Percentiles rank a stretch among this genome's conserved stretches.
These are phyloP conservation scores for Exophiala sideris DNA, from an alignment of 2,329 filamentous ascomycete genomes.

Conservation along the genomic window DNA sequence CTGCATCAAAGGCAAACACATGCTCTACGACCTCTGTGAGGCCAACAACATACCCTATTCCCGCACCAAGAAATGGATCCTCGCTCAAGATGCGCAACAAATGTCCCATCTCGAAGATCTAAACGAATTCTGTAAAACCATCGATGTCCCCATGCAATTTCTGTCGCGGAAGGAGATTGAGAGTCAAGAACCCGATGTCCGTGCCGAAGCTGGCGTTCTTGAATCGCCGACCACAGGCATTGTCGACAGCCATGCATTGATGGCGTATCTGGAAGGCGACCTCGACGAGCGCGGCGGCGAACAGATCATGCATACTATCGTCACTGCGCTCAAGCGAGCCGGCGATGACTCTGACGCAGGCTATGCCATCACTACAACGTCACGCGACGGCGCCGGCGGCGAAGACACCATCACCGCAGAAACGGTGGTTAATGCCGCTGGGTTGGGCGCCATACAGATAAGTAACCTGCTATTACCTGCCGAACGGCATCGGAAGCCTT, in stretches of 20 bases:
- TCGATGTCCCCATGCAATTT: slow-evolving; percentile 68
- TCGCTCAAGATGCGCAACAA: slow-evolving; percentile 76
- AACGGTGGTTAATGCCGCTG: slow-evolving; percentile 80
- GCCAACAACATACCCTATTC: slow-evolving; percentile 65
- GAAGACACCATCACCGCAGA: slow-evolving; percentile 64
- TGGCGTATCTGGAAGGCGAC: slow-evolving; percentile 72
- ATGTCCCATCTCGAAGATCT: slow-evolving; percentile 54
- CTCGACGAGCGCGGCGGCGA: slow-evolving; percentile 76
- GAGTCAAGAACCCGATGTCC: slow-evolving; percentile 69
- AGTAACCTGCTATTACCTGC: slow-evolving; percentile 76
- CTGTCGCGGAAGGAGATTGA: slow-evolving; percentile 61
- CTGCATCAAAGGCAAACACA: slow-evolving; percentile 71
- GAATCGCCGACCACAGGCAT: slow-evolving; percentile 86
- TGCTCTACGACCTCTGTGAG: slow-evolving; percentile 76
- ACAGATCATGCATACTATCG: slow-evolving; percentile 65
- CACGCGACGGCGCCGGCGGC: slow-evolving; percentile 32
- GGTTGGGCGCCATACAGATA: slow-evolving; percentile 70
- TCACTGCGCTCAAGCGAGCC: slow-evolving; percentile 57
- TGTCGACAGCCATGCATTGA: slow-evolving; percentile 79
- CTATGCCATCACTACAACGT: slow-evolving; percentile 63
- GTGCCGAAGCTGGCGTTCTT: slow-evolving; percentile 69
- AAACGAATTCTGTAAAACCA: slow-evolving; percentile 51
- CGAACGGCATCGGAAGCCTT: slow-evolving; percentile 57
- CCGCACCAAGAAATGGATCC: slow-evolving; percentile 88
- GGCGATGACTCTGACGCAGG: slow-evolving; percentile 40